Conservation (phyloP, 257 asterid genomes). For the Solanum medicagineum region DNA sequence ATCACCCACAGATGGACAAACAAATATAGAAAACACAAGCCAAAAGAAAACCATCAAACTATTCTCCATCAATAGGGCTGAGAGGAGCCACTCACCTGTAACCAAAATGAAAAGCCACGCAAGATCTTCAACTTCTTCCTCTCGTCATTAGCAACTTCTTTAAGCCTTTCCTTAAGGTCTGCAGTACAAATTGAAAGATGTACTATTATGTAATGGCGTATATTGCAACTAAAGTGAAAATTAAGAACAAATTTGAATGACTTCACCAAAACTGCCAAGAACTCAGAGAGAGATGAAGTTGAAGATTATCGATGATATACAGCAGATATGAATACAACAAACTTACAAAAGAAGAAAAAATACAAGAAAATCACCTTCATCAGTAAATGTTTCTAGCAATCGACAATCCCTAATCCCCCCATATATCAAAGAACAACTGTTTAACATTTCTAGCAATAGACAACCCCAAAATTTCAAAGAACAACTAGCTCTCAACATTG, state of each 20-base stretch:
- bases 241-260: background rate
- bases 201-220: background rate
- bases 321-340: background rate
- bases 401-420: background rate
- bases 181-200: background rate
- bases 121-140: constrained; percentile 10
- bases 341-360: background rate
- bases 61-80: background rate
- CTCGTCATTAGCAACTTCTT: background rate
- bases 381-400: background rate
- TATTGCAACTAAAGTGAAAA: background rate
- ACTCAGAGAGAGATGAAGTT: background rate
- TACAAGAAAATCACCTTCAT: background rate
- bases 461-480: background rate
- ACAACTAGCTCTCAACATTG: background rate
- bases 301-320: background rate
- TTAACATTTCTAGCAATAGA: background rate
- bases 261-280: background rate
- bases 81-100: constrained; percentile 8
- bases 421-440: background rate
- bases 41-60: background rate
- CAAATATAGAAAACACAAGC: background rate
- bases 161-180: constrained; percentile 6
- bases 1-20: background rate
- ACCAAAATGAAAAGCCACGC: constrained; percentile 25